Evolutionary conservation across 1,284 basidiomycete genomes (phyloP).

Genomic region (Meira nashicola): DNA sequence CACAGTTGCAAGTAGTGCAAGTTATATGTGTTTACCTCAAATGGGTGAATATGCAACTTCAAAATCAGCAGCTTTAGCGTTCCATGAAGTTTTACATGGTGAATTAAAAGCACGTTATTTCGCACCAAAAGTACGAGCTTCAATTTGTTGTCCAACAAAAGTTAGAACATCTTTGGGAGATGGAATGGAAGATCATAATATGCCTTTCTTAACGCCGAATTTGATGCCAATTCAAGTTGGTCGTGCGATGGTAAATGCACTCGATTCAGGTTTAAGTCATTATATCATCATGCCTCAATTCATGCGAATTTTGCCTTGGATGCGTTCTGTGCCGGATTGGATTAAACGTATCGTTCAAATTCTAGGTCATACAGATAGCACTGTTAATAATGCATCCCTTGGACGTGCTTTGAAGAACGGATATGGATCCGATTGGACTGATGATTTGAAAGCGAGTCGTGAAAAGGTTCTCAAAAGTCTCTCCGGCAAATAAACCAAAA

Average conservation of each 20-base stretch:
- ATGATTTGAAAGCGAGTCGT: conserved; percentile 30
- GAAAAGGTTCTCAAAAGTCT: conserved; percentile 10
- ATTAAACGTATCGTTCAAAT: conserved; percentile 31
- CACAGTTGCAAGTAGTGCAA: conserved; percentile 41
- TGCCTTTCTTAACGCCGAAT: conserved; percentile 45
- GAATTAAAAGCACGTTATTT: conserved; percentile 45
- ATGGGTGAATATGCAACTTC: conserved; percentile 45
- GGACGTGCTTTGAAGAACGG: conserved; percentile 33
- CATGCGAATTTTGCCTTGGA: conserved; percentile 35
- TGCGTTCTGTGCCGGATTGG: conserved; percentile 45
- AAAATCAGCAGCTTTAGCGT: conserved; percentile 48
- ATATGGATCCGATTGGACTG: conserved; percentile 43
- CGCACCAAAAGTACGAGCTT: conserved; percentile 40
- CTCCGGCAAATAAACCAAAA: background rate
- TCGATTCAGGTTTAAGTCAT: conserved; percentile 43
- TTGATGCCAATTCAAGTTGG: conserved; percentile 46
- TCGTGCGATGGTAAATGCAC: conserved; percentile 28
- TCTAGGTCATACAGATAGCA: conserved; percentile 40
- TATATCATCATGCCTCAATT: conserved; percentile 40
- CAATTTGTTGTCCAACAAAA: conserved; percentile 47
- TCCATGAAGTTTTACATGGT: conserved; percentile 45
- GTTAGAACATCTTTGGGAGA: conserved; percentile 49
- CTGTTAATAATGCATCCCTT: conserved; percentile 40
- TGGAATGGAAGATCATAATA: conserved; percentile 44
- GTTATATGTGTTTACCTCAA: conserved; percentile 42